Evolutionary conservation across 345 rosid genomes (phyloP).

Genomic region (Nephelium lappaceum): DNA sequence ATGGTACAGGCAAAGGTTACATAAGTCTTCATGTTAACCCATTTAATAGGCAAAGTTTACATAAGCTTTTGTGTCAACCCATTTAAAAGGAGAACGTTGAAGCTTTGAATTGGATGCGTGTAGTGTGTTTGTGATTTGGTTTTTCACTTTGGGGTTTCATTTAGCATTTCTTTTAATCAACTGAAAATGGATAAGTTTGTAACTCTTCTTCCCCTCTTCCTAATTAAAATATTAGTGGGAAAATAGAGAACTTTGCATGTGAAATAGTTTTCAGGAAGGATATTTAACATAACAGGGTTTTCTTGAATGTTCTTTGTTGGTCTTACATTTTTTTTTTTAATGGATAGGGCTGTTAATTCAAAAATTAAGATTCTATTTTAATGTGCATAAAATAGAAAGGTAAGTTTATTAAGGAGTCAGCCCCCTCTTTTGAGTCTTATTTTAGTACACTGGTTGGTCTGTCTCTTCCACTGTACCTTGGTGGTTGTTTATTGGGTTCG

Average conservation of each 20-base stretch:
- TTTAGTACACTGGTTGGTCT: neutral
- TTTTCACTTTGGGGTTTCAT: neutral
- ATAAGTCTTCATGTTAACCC: neutral
- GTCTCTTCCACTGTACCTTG: neutral
- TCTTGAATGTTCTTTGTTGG: neutral
- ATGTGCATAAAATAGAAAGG: neutral
- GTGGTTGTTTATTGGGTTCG: neutral
- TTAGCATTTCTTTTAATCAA: neutral
- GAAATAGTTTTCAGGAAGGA: neutral
- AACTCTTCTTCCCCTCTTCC: neutral
- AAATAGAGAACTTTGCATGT: neutral
- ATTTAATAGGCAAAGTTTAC: neutral
- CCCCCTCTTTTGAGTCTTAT: neutral
- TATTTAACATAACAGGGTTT: neutral
- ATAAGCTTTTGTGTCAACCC: neutral
- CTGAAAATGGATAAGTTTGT: neutral
- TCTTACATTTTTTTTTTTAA: neutral
- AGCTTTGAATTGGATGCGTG: neutral
- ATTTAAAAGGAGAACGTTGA: neutral
- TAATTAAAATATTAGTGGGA: neutral
- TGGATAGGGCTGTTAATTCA: neutral
- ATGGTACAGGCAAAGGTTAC: neutral
- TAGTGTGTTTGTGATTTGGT: neutral
- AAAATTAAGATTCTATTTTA: neutral
- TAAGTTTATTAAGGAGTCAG: neutral